A percentile compares a stretch with the other conserved stretches of the same genome.
Conservation (phyloP, 2,329 filamentous ascomycete species). For the Didymella segeticola region DNA sequence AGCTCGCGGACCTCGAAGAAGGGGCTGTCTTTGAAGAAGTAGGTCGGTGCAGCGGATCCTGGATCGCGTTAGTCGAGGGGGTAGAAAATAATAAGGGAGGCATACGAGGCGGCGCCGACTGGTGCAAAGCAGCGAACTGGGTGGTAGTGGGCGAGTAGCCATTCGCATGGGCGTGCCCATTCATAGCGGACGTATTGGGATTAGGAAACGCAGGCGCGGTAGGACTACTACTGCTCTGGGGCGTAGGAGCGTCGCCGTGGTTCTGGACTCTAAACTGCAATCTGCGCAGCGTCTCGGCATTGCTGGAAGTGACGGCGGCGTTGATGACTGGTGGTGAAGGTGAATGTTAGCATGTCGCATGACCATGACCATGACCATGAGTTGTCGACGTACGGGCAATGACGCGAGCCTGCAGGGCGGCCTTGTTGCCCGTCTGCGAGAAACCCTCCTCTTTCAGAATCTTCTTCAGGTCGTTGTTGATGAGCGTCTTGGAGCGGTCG, state of each 20-base stretch:
- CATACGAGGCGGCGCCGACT: slow-evolving; percentile 26
- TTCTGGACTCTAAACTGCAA: slow-evolving; percentile 51
- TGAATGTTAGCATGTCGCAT: slow-evolving; percentile 26
- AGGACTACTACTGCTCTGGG: slow-evolving; percentile 26
- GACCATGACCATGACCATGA: slow-evolving; percentile 11
- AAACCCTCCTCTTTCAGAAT: slow-evolving; percentile 75
- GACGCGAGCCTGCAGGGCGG: slow-evolving; percentile 78
- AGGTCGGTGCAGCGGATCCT: slow-evolving; percentile 44
- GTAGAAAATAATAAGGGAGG: too few species aligned
- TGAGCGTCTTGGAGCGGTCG: slow-evolving; percentile 60
- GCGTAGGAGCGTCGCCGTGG: slow-evolving; percentile 48
- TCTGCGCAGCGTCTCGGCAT: slow-evolving; percentile 46
- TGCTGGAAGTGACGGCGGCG: slow-evolving; percentile 39
- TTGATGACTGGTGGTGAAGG: slow-evolving; percentile 50
- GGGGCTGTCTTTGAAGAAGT: slow-evolving; percentile 77
- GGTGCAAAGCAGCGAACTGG: slow-evolving; percentile 16
- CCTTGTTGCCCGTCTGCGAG: slow-evolving; percentile 83
- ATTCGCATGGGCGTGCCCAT: slow-evolving; percentile 32
- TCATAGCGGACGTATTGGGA: slow-evolving; percentile 26
- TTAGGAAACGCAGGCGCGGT: slow-evolving; percentile 24
- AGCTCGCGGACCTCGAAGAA: slow-evolving; percentile 78
- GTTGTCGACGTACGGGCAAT: slow-evolving; percentile 79
- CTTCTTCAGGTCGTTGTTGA: slow-evolving; percentile 73
- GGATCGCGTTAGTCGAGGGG: slow-evolving; percentile 25
- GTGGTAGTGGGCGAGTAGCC: slow-evolving; percentile 15